Base-by-base conservation (phyloP, 805 yeast genomes). In the Saturnispora besseyi region DNA sequence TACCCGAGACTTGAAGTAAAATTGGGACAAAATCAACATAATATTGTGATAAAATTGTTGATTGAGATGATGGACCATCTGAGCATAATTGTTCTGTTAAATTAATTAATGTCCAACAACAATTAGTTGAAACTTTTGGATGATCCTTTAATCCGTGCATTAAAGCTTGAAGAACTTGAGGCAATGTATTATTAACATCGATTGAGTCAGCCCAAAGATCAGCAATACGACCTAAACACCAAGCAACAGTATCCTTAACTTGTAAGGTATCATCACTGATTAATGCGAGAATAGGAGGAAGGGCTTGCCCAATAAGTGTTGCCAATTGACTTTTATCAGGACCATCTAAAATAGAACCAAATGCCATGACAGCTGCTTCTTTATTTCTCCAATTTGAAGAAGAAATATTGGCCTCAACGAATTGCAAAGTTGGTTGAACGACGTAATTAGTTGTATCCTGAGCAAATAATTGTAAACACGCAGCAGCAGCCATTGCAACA, bases 361-460 rank as follows among this genome's bases (percentile, higher is more conserved):
- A 93, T 0, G 99, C 97, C 99, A 93, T 93, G 5, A 93, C 96
- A 2, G 98, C 95, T 26, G 98, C 98, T 70, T 93, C 99, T 60
- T 96, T 82, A 49, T 79, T 70, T 67, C 93, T 79, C 99, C 99
- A 93, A 51, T 73, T 70, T 13, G 68, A 59, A 18, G 77, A 70
- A 3, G 67, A 66, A 48, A 93, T 76, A 62, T 87, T 85, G 43
- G 77, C 73, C 58, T 83, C 90, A 31, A 93, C 96, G 71, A 89
- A 93, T 50, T 74, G 76, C 55, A 93, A 69, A 4, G 96, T 86
- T 40, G 95, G 91, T 55, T 82, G 86, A 41, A 91, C 87, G 36
- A 93, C 90, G 56, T 81, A 82, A 62, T 84, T 81, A 12, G 91
- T 95, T 45, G 95, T 86, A 61, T 84, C 81, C 66, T 86, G 95